Conservation (phyloP, 1,284 basidiomycete genomes). For the Ustilago crameri region DNA sequence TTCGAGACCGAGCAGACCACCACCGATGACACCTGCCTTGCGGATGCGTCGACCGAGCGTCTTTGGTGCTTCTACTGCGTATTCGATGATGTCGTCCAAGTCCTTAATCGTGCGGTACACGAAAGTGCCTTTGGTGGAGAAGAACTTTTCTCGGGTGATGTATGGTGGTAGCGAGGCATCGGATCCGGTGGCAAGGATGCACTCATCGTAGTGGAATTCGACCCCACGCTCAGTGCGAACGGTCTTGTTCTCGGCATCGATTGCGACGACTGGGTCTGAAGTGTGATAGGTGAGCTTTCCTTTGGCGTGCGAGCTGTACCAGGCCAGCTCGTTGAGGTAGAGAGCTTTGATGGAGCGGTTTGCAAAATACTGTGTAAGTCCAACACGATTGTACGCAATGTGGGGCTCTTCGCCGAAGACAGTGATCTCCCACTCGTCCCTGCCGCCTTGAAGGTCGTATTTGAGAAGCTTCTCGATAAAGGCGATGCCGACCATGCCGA, state of each 20-base stretch:
- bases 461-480: conserved; percentile 62
- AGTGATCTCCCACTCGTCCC: conserved; percentile 53
- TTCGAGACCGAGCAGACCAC: conserved; percentile 79
- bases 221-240: conserved; percentile 73
- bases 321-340: conserved; percentile 75
- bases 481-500: conserved; percentile 79
- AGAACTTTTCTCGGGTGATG: conserved; percentile 70
- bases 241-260: conserved; percentile 71
- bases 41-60: conserved; percentile 43
- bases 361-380: conserved; percentile 76
- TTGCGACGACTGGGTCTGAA: conserved; percentile 70
- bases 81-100: conserved; percentile 56
- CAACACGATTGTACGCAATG: conserved; percentile 75
- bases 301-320: conserved; percentile 72
- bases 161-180: conserved; percentile 77
- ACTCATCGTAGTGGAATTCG: conserved; percentile 73
- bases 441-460: conserved; percentile 48
- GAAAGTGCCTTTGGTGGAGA: conserved; percentile 74
- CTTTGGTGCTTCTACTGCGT: conserved; percentile 43
- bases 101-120: conserved; percentile 77
- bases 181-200: conserved; percentile 77
- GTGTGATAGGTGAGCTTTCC: conserved; percentile 64
- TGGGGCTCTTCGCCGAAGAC: conserved; percentile 75
- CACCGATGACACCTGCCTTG: conserved; percentile 76
- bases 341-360: conserved; percentile 76